Evolutionary conservation across 345 rosid species (phyloP), one percentile per base, ranked within the genome.

Genomic region (Heritiera fomes): DNA sequence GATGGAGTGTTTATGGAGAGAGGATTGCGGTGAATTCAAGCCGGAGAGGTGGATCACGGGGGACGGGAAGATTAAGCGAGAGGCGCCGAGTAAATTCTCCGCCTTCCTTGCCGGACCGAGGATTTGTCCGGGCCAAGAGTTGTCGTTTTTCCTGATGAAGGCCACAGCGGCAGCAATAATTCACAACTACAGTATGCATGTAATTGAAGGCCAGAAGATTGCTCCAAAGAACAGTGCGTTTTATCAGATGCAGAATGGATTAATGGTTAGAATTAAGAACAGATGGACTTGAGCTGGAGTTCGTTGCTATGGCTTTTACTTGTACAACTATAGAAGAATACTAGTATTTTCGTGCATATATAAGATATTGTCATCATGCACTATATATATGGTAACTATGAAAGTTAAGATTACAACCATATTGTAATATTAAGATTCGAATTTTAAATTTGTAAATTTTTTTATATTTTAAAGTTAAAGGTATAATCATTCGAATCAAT

Each of bases 51-150:
- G 80, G 80, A 67, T 14, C 17, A 45, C 1, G 82, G 76, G 45
- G 81, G 85, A 20, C 75, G 80, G 80, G 78, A 79, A 68, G 47
- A 71, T 59, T 75, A 83, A 64, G 49, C 34, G 20, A 72, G 79
- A 40, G 88, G 83, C 75, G 8, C 86, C 46, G 76, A 72, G 41
- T 41, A 75, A 68, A 67, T 89, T 87, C 61, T 66, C 82, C 1
- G 81, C 91, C 4, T 87, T 89, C 77, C 86, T 87, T 71, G 89
- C 83, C 1, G 91, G 91, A 17, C 92, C 90, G 5, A 84, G 90
- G 73, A 83, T 86, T 32, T 89, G 90, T 34, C 56, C 85, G 0
- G 92, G 92, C 17, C 87, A 87, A 70, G 90, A 87, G 8, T 38
- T 87, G 75, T 85, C 90, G 0, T 89, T 60, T 63, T 81, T 79